Evolutionary conservation across 345 rosid genomes (phyloP), one percentile per base, ranked within the genome.

Genomic region (Corchorus capsularis): DNA sequence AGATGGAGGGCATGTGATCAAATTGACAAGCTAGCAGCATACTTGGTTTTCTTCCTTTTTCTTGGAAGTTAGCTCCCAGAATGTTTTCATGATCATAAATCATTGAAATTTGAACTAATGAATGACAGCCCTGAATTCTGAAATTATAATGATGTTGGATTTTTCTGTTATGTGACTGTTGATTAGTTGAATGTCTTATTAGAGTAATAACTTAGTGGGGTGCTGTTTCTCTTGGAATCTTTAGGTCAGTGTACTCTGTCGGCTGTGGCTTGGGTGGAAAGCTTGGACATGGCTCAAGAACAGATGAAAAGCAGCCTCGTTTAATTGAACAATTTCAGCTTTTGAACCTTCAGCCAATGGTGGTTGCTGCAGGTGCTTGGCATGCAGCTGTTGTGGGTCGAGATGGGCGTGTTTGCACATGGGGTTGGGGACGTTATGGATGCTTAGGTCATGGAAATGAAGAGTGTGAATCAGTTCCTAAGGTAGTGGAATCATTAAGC

Each of bases 211-310:
- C 57, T 82, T 11, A 74, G 41, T 20, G 45, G 12, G 22, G 65
- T 74, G 73, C 43, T 56, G 22, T 3, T 79, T 35, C 45, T 50
- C 69, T 69, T 60, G 80, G 68, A 66, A 73, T 71, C 32, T 56
- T 77, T 84, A 96, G 97, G 98, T 88, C 96, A 2, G 97, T 93
- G 19, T 96, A 96, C 89, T 93, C 99, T 50, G 96, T 96, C 74
- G 99, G 99, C 10, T 96, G 99, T 74, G 98, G 98, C 64, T 88
- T 93, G 88, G 98, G 98, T 32, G 99, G 99, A 75, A 96, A 96
- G 88, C 94, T 96, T 43, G 99, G 99, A 32, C 99, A 93, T 69
- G 98, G 98, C 46, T 79, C 89, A 77, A 83, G 81, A 80, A 84
- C 84, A 11, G 89, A 86, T 76, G 98, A 93, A 87, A 96, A 89